Evolutionary conservation across 352 stramenopile genomes (phyloP).

Genomic region (Pythium dissimile): DNA sequence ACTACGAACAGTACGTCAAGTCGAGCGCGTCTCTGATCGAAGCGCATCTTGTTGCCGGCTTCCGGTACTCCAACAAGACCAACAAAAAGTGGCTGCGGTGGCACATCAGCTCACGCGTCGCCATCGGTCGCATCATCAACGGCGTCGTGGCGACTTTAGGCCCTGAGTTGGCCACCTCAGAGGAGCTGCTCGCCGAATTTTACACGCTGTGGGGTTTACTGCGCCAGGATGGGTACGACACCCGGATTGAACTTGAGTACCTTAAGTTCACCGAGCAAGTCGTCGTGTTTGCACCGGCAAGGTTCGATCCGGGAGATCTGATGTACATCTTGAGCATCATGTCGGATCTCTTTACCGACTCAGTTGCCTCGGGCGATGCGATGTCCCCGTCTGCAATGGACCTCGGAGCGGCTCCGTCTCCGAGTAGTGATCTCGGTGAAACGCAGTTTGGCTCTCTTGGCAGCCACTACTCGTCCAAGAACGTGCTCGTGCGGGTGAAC

Average conservation of each 20-base stretch:
- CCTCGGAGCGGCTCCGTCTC: constrained; percentile 7
- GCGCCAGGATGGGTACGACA: constrained; percentile 52
- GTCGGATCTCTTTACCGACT: constrained; percentile 32
- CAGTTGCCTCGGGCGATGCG: background rate
- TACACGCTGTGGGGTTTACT: constrained; percentile 73
- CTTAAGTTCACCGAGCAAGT: constrained; percentile 83
- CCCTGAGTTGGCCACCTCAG: constrained; percentile 20
- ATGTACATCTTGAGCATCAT: constrained; percentile 58
- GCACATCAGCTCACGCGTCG: constrained; percentile 23
- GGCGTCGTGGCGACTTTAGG: constrained; percentile 33
- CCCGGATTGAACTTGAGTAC: constrained; percentile 74
- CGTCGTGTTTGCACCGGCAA: constrained; percentile 67
- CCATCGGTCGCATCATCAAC: constrained; percentile 39
- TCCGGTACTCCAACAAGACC: constrained; percentile 60
- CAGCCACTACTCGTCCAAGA: constrained; percentile 26
- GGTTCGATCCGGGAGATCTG: constrained; percentile 55
- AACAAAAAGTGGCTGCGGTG: constrained; percentile 27
- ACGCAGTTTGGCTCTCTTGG: constrained; percentile 20
- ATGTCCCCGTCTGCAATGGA: constrained; percentile 7
- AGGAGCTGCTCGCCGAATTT: constrained; percentile 34
- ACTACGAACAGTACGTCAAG: constrained; percentile 82
- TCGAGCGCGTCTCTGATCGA: constrained; percentile 75
- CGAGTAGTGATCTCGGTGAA: constrained; percentile 10
- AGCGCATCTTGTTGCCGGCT: constrained; percentile 67
- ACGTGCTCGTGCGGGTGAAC: constrained; percentile 46